Conservation (phyloP, 2,329 filamentous ascomycete species). For the Alternaria novae-zelandiae region DNA sequence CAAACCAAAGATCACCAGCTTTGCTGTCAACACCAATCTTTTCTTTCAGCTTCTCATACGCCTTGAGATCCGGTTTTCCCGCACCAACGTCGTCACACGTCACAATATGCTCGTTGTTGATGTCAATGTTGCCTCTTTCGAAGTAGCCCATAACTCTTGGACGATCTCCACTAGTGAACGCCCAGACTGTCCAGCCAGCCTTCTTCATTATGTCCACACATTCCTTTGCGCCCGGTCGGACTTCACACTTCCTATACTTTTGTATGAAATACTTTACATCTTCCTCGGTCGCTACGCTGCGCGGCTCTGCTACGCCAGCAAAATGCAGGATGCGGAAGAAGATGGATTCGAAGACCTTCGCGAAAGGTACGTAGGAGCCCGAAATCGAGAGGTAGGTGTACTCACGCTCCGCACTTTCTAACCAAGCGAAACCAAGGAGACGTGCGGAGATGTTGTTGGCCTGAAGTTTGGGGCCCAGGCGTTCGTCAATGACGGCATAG, state of each 20-base stretch:
- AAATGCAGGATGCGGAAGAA: slow-evolving; percentile 58
- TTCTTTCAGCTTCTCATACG: slow-evolving; percentile 56
- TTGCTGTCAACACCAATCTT: slow-evolving; percentile 44
- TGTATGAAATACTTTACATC: slow-evolving; percentile 51
- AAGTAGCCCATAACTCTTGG: slow-evolving; percentile 62
- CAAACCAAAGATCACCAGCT: slow-evolving; percentile 59
- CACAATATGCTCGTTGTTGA: slow-evolving; percentile 59
- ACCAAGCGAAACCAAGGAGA: slow-evolving; percentile 57
- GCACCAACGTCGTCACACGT: slow-evolving; percentile 58
- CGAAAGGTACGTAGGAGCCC: slow-evolving; percentile 53
- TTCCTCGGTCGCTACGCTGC: slow-evolving; percentile 51
- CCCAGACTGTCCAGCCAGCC: slow-evolving; percentile 61
- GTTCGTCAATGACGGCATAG: slow-evolving; percentile 50
- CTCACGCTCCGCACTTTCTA: slow-evolving; percentile 57
- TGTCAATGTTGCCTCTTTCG: slow-evolving; percentile 54
- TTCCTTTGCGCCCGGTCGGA: slow-evolving; percentile 51
- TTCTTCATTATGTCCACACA: slow-evolving; percentile 53
- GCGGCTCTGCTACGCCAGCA: slow-evolving; percentile 53
- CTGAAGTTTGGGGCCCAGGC: slow-evolving; percentile 52
- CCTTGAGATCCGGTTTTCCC: slow-evolving; percentile 58
- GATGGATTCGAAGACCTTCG: slow-evolving; percentile 51
- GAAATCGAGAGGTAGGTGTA: slow-evolving; percentile 59
- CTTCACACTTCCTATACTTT: slow-evolving; percentile 42
- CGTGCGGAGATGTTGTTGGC: slow-evolving; percentile 50
- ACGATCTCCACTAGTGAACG: slow-evolving; percentile 60